Evolutionary conservation across 2,329 filamentous ascomycete genomes (phyloP), one percentile per base, ranked within the genome.

Genomic region (Pleurostoma richardsiae): DNA sequence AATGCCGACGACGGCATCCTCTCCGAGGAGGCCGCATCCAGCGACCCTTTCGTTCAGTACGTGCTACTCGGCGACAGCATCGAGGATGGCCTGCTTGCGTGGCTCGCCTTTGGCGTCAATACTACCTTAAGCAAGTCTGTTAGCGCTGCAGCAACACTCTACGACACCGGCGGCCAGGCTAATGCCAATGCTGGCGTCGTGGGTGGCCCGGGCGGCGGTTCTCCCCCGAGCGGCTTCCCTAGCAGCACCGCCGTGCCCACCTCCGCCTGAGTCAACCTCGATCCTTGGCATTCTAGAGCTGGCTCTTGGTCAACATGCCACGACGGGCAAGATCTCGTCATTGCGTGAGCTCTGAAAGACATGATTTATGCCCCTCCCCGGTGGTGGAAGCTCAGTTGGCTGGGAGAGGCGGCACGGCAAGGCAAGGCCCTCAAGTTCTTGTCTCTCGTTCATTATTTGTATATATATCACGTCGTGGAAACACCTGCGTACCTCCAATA

Each of bases 21-120:
- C 36, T 4, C 41, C 10, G 42, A 60, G 51, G 60, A 59, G 49
- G 51, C 57, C 3, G 59, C 47, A 10, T 55, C 48, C 41, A 55
- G 46, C 30, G 63, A 66, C 46, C 60, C 63, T 1, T 53, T 64
- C 43, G 52, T 81, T 49, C 71, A 84, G 56, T 83, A 83, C 53
- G 72, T 77, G 11, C 66, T 76, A 29, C 71, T 85, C 10, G 80
- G 81, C 5, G 71, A 80, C 40, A 60, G 65, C 19, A 56, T 80
- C 5, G 57, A 62, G 1, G 74, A 80, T 41, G 79, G 79, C 19
- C 54, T 82, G 28, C 69, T 82, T 40, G 74, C 67, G 11, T 82
- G 79, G 78, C 69, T 80, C 49, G 66, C 70, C 0, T 64, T 81
- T 38, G 78, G 73, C 2, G 69, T 81, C 40, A 68, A 78, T 52